Percentiles rank a stretch among this genome's conserved stretches.
Evolutionary conservation across 2,329 filamentous ascomycete species (phyloP).

Genomic region (Neonectria ditissima): DNA sequence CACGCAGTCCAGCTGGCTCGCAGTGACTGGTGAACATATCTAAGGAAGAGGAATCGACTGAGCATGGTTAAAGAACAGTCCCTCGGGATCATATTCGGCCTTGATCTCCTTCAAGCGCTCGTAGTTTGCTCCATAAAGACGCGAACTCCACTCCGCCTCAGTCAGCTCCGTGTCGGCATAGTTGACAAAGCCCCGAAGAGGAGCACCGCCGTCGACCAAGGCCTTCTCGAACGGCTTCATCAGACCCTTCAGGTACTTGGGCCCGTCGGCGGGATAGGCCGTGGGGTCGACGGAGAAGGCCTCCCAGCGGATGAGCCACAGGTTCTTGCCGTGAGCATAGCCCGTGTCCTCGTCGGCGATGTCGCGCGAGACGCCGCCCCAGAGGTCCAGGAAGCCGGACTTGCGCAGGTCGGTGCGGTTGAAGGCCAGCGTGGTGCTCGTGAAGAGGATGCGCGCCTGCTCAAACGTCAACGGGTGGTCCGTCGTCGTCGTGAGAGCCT

Average conservation of each 20-base stretch:
- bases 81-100: slow-evolving; percentile 35
- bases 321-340: slow-evolving; percentile 40
- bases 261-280: slow-evolving; percentile 36
- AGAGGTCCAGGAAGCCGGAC: slow-evolving; percentile 42
- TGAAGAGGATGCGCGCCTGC: slow-evolving; percentile 34
- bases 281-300: slow-evolving; percentile 24
- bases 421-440: slow-evolving; percentile 35
- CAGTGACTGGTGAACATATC: neutral
- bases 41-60: slow-evolving; percentile 38
- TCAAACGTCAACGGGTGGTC: slow-evolving; percentile 39
- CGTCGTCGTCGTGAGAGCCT: slow-evolving; percentile 37
- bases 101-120: slow-evolving; percentile 39
- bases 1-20: neutral
- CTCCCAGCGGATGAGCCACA: slow-evolving; percentile 43
- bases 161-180: slow-evolving; percentile 42
- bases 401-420: slow-evolving; percentile 41
- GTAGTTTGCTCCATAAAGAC: slow-evolving; percentile 39
- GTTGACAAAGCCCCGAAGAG: slow-evolving; percentile 43
- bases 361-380: slow-evolving; percentile 40
- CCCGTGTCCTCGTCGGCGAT: slow-evolving; percentile 37
- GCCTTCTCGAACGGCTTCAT: slow-evolving; percentile 42
- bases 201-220: slow-evolving; percentile 30
- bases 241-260: slow-evolving; percentile 34
- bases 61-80: slow-evolving; percentile 36
- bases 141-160: slow-evolving; percentile 41